Evolutionary conservation across 2,329 filamentous ascomycete genomes (phyloP).

Genomic region (Trichoderma breve): DNA sequence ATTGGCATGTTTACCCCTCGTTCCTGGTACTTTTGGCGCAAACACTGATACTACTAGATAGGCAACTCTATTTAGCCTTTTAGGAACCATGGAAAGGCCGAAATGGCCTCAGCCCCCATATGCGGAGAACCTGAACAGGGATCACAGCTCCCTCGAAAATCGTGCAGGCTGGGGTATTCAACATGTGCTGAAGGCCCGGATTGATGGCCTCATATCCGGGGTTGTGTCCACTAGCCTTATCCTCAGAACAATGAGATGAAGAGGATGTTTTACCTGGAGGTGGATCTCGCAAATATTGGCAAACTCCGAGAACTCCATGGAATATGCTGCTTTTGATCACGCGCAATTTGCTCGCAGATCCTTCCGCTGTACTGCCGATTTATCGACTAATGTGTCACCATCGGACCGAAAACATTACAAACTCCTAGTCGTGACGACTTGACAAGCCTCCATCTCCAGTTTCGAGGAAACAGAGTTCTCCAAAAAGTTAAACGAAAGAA

Average conservation of each 20-base stretch:
- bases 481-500: not conserved
- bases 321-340: not conserved
- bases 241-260: not conserved
- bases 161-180: not conserved
- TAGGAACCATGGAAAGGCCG: not conserved
- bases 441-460: not conserved
- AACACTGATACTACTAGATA: not conserved
- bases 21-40: not conserved
- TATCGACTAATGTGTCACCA: not conserved
- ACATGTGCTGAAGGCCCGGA: not conserved
- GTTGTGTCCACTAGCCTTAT: not conserved
- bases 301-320: not conserved
- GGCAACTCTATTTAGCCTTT: not conserved
- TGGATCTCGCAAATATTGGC: not conserved
- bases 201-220: not conserved
- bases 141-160: not conserved
- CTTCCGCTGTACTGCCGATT: slow-evolving; percentile 9
- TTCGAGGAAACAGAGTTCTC: not conserved
- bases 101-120: not conserved
- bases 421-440: not conserved
- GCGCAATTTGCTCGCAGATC: not conserved
- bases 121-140: not conserved
- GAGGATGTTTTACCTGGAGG: not conserved
- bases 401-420: slow-evolving; percentile 5
- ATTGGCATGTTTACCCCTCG: not conserved